These are phyloP conservation scores for Maudiozyma barnettii DNA, from an alignment of 805 yeast genomes.

Conservation along the genomic window DNA sequence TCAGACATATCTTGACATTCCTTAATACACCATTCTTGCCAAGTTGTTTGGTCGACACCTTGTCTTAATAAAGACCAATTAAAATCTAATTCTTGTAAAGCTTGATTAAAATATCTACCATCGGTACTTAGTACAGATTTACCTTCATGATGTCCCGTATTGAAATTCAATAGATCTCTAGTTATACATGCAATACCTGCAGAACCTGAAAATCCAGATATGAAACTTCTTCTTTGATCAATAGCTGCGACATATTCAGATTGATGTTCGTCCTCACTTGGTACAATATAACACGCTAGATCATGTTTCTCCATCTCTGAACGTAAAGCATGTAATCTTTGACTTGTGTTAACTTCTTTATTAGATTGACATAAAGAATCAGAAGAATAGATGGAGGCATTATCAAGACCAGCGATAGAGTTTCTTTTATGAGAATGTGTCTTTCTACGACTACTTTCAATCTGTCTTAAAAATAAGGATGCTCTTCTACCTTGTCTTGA, in stretches of 20 bases:
- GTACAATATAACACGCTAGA: slow-evolving; percentile 66
- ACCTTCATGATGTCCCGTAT: slow-evolving; percentile 37
- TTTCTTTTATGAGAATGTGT: background rate
- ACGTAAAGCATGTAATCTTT: slow-evolving; percentile 54
- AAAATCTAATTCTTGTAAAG: slow-evolving; percentile 66
- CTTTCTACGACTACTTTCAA: slow-evolving; percentile 27
- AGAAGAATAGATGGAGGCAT: slow-evolving; percentile 31
- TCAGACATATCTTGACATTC: slow-evolving; percentile 39
- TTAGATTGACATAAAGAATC: slow-evolving; percentile 31
- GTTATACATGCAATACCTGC: slow-evolving; percentile 90
- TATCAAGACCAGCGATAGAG: slow-evolving; percentile 5
- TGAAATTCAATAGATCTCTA: slow-evolving; percentile 33
- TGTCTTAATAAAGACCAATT: slow-evolving; percentile 78
- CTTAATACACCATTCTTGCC: slow-evolving; percentile 72
- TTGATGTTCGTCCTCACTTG: slow-evolving; percentile 90
- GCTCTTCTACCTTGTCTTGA: slow-evolving; percentile 60
- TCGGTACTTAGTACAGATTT: slow-evolving; percentile 83
- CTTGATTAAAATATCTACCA: slow-evolving; percentile 91
- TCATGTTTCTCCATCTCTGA: slow-evolving; percentile 50
- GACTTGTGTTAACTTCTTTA: slow-evolving; percentile 44
- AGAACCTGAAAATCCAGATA: slow-evolving; percentile 85
- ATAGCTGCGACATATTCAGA: slow-evolving; percentile 77
- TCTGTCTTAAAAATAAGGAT: slow-evolving; percentile 32
- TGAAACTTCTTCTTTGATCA: slow-evolving; percentile 75
- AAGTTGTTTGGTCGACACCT: slow-evolving; percentile 64